Evolutionary conservation across 2,329 filamentous ascomycete species (phyloP), one percentile per base, ranked within the genome.

Genomic region (Cladosporium sp.): DNA sequence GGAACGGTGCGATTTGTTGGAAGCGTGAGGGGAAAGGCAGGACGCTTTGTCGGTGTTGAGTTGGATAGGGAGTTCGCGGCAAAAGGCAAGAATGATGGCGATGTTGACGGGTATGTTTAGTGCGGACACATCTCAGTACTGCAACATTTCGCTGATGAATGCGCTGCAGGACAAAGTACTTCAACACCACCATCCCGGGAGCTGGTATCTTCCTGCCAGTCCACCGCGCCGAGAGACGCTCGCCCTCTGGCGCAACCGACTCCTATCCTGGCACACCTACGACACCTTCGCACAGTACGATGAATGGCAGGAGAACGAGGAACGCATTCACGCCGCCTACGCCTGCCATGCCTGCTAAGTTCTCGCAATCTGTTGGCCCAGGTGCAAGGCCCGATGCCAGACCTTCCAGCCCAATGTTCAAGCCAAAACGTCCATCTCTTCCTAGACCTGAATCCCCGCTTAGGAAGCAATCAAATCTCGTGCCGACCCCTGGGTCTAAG

Each of bases 201-300:
- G 86, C 94, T 2, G 94, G 94, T 60, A 97, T 99, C 68, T 99
- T 99, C 71, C 81, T 99, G 13, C 94, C 94, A 3, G 78, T 94
- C 15, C 84, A 87, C 71, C 94, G 95, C 72, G 90, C 90, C 34
- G 80, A 82, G 69, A 89, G 83, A 73, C 87, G 84, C 69, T 83
- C 82, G 50, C 84, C 82, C 39, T 79, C 80, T 20, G 74, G 77
- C 13, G 76, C 78, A 28, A 77, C 82, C 36, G 75, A 76, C 35
- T 78, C 77, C 51, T 77, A 80, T 6, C 83, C 88, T 7, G 77
- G 82, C 55, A 91, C 88, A 1, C 89, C 91, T 4, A 84, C 83
- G 2, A 85, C 86, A n/a, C 83, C 83, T 28, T 80, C 80, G 17
- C 78, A 81, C 51, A 75, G 75, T 66, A 86, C 84, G 54, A 83